Evolutionary conservation across 768 basidiomycete species (phyloP).

Genomic region (Thelephora ganbajun): DNA sequence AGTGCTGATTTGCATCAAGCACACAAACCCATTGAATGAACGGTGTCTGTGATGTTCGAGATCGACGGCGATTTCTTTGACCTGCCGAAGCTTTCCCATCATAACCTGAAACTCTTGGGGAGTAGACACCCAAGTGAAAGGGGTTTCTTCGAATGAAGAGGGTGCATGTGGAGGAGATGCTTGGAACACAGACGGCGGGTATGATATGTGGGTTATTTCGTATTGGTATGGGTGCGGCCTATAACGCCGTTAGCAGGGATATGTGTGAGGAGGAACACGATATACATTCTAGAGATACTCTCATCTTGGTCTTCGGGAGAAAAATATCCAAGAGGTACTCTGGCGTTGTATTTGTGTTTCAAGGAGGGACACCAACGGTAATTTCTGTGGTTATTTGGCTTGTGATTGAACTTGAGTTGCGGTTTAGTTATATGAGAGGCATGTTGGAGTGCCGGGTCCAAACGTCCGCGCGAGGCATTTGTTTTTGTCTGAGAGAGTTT

Average conservation of each 20-base stretch:
- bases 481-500: constrained; percentile 11
- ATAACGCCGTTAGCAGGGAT: constrained; percentile 1
- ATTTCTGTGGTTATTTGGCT: constrained; percentile 38
- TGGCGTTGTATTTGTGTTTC: constrained; percentile 67
- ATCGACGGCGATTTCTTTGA: constrained; percentile 82
- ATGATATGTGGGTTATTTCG: constrained; percentile 64
- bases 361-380: constrained; percentile 54
- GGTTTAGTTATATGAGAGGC: constrained; percentile 70
- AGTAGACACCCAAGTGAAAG: constrained; percentile 62
- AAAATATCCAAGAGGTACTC: constrained; percentile 65
- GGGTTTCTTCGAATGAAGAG: constrained; percentile 45
- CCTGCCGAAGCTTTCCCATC: constrained; percentile 49
- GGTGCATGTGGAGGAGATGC: constrained; percentile 36
- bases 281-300: neutral
- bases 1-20: constrained; percentile 87
- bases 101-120: constrained; percentile 40
- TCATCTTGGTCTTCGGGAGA: constrained; percentile 22
- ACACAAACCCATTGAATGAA: constrained; percentile 76
- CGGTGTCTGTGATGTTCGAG: constrained; percentile 88
- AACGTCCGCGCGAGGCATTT: constrained; percentile 24
- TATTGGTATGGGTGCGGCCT: constrained; percentile 68
- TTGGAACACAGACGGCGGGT: constrained; percentile 56
- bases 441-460: constrained; percentile 56
- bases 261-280: neutral
- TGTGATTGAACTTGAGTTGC: constrained; percentile 55